phyloP scores from a whole-genome alignment of 768 basidiomycete species.

The Auricularia sp. region DNA sequence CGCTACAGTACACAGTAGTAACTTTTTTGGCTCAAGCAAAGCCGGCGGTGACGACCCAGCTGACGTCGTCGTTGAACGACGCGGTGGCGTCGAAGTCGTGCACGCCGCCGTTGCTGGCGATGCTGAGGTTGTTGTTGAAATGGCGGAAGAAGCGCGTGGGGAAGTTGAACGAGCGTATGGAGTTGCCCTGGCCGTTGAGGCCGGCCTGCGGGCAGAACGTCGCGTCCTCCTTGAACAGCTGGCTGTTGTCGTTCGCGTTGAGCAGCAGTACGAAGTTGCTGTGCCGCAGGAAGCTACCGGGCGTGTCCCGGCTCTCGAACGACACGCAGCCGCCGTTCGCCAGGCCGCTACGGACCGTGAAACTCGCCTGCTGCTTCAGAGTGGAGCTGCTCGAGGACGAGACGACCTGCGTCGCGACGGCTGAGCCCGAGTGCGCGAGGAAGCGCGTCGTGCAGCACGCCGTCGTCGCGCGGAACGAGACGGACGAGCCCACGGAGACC shows the following conservation, averaged over 20 bases:
- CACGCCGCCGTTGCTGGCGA: conserved; percentile 1
- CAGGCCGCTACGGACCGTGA: neutral
- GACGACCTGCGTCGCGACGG: neutral
- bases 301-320: neutral
- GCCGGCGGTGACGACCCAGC: neutral
- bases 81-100: neutral
- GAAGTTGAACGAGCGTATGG: conserved; percentile 1
- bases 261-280: neutral
- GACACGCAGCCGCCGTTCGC: conserved; percentile 2
- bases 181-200: conserved; percentile 2
- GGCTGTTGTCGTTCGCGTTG: conserved; percentile 1
- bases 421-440: neutral
- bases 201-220: conserved; percentile 3
- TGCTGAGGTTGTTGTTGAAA: neutral
- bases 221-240: conserved; percentile 1
- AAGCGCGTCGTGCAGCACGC: conserved; percentile 1
- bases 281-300: conserved; percentile 3
- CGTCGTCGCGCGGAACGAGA: neutral
- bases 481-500: neutral
- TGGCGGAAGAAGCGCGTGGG: conserved; percentile 3
- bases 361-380: neutral
- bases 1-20: too few species aligned
- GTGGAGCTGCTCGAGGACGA: neutral
- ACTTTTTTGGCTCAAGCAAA: neutral
- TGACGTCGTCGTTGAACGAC: conserved; percentile 1